Base-by-base conservation (phyloP, 2,329 filamentous ascomycete genomes). In the Lomentospora prolificans region DNA sequence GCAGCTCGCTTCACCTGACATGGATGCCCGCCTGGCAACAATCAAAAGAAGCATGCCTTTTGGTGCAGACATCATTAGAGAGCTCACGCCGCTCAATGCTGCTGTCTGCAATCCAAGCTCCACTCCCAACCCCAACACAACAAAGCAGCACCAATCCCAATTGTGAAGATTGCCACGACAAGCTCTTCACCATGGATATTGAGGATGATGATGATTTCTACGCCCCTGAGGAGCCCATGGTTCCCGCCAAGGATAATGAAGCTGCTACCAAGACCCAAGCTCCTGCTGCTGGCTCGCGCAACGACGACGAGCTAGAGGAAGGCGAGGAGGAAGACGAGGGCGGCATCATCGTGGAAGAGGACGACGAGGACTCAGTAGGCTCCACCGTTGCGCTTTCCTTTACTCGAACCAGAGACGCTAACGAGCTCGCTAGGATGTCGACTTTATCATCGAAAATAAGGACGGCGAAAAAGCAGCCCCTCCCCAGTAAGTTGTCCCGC, bases 191-290 rank as follows among this genome's bases (percentile, higher is more conserved):
- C 22, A 85, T 86, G 81, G 82, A 86, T 65, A 78, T 85, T 57
- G 82, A 86, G 67, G 82, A 85, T 60, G 82, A 85, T 53, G 82
- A 85, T 60, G 82, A 86, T 67, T 82, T 86, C 63, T 86, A 86
- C 64, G 78, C 77, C 57, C 77, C 79, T 1, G 82, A 85, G 58
- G 81, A 84, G 66, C 72, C 75, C 17, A 46, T 71, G 52, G 63
- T 65, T 19, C 63, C 67, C 25, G 59, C 66, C 3, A 65, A 75
- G 56, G 61, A 60, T 8, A 59, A 62, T 12, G 62, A 67, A 7
- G 19, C 27, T 64, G 66, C 17, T 64, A 65, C 61, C 65, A 54
- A 54, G 17, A 6, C 19, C 1, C 36, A 54, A 61, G 58, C 57
- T 62, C 44, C 53, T 66, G 44, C 46, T 5, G 44, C 30, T 19